These are phyloP conservation scores for Cercospora janseana DNA, from an alignment of 2,329 filamentous ascomycete genomes.

Conservation along the genomic window DNA sequence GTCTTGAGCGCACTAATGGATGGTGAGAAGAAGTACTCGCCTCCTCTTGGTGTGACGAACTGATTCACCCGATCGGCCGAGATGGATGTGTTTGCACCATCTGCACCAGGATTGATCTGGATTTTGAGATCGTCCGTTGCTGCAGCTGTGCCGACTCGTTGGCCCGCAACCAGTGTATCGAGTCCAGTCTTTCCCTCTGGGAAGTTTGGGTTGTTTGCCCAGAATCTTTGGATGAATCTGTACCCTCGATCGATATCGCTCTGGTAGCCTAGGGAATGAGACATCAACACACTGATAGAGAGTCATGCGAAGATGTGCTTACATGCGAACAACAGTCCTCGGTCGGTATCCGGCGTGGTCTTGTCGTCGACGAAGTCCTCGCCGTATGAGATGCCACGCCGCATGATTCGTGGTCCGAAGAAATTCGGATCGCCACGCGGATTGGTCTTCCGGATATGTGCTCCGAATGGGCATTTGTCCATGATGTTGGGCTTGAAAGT, in stretches of 20 bases:
- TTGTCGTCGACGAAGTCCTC: conserved; percentile 21
- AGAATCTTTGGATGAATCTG: conserved; percentile 39
- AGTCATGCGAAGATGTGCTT: no score
- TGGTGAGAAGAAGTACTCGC: conserved; percentile 50
- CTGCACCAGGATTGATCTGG: conserved; percentile 17
- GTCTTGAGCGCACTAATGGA: conserved; percentile 34
- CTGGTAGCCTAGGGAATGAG: no score
- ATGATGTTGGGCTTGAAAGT: conserved; percentile 42
- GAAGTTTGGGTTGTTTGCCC: conserved; percentile 31
- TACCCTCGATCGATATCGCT: conserved; percentile 44
- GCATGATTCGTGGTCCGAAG: conserved; percentile 39
- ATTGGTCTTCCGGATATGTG: conserved; percentile 50
- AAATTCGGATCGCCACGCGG: conserved; percentile 40
- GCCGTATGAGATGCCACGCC: conserved; percentile 46
- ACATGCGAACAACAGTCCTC: conserved; percentile 48
- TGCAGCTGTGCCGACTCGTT: conserved; percentile 9
- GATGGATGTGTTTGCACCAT: neutral
- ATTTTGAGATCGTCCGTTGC: conserved; percentile 22
- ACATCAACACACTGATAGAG: no score
- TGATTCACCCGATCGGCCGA: conserved; percentile 24
- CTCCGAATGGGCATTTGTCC: conserved; percentile 47
- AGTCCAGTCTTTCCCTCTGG: conserved; percentile 33
- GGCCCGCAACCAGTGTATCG: conserved; percentile 42
- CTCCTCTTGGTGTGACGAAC: conserved; percentile 45
- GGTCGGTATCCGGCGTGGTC: conserved; percentile 32